Base-by-base conservation (phyloP, 2,329 filamentous ascomycete species). In the Colletotrichum coccodes region DNA sequence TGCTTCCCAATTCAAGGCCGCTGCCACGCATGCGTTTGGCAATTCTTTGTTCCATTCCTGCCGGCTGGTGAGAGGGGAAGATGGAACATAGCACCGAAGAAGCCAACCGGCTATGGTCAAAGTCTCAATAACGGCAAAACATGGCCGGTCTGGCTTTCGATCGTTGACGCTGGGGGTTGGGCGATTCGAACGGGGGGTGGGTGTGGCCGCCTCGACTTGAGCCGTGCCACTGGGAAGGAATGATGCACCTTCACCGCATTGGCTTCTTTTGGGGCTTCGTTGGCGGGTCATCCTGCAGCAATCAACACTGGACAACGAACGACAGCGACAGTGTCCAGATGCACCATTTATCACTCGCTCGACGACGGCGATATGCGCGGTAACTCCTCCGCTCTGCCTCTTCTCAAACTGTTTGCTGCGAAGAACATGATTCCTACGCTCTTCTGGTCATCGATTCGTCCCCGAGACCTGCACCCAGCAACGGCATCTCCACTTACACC, bases 251-350 rank as follows among this genome's bases (percentile, higher is more conserved):
- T 47, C 53, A 52, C 53, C 38, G 47, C 52, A 49, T 68, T 59
- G 47, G 53, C 65, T 47, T 68, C 30, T 12, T 54, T 30, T 40
- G 53, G 60, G 44, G 46, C 64, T 60, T 59, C 53, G 59, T 59
- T 60, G 65, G 65, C 65, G 65, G 64, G 60, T 60, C 65, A 59
- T 60, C 53, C 36, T 64, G 65, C 65, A 64, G 46, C 60, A 64
- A 46, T 60, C 12, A 59, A 52, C 60, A 18, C 47, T 52, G 47
- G 18, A 59, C 60, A 59, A 68, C 36, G 60, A 54, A 64, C 60
- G 65, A 54, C 53, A 49, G 53, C 53, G 65, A 53, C 60, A 64
- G 60, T 50, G 44, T 52, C 34, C 21, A 38, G 30, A 47, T 53
- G 60, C 64, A 68, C 21, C 53, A 52, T 64, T 42, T 47, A 47